Evolutionary conservation across 805 yeast species (phyloP).

Genomic region (Candida qinlingensis): DNA sequence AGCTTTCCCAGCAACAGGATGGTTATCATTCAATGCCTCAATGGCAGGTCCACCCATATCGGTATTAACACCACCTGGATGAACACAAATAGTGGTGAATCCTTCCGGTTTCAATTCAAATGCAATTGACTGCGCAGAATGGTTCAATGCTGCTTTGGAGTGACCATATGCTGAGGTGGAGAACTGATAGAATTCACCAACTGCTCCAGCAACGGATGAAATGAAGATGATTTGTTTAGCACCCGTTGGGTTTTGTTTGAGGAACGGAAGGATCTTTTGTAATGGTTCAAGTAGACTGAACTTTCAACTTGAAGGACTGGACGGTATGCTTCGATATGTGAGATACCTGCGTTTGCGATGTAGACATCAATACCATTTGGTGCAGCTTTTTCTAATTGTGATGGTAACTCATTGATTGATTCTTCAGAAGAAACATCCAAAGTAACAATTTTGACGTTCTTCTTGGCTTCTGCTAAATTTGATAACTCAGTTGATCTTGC

Average conservation of each 20-base stretch:
- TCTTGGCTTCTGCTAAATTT: not conserved
- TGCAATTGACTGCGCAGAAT: constrained; percentile 22
- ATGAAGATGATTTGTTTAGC: constrained; percentile 18
- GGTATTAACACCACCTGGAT: constrained; percentile 37
- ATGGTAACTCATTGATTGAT: constrained; percentile 7
- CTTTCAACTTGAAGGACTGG: not conserved
- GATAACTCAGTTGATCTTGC: constrained; percentile 2
- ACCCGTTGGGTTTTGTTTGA: constrained; percentile 15
- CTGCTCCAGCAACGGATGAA: constrained; percentile 21
- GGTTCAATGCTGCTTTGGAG: constrained; percentile 33
- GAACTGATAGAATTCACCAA: constrained; percentile 10
- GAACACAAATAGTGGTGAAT: constrained; percentile 28
- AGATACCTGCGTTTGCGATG: constrained; percentile 15
- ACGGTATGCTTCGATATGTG: not conserved
- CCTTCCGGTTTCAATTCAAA: constrained; percentile 24
- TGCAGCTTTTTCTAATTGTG: constrained; percentile 3
- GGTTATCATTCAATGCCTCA: constrained; percentile 1
- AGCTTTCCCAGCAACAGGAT: too few species aligned
- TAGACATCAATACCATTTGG: constrained; percentile 13
- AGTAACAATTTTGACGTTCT: constrained; percentile 7
- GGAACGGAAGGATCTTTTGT: constrained; percentile 11
- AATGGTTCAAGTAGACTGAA: not conserved
- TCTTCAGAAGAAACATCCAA: constrained; percentile 10
- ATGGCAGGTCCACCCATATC: constrained; percentile 25
- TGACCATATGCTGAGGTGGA: constrained; percentile 22